Evolutionary conservation across 2,329 filamentous ascomycete genomes (phyloP).

Genomic region (Sordariomycetes sp.): DNA sequence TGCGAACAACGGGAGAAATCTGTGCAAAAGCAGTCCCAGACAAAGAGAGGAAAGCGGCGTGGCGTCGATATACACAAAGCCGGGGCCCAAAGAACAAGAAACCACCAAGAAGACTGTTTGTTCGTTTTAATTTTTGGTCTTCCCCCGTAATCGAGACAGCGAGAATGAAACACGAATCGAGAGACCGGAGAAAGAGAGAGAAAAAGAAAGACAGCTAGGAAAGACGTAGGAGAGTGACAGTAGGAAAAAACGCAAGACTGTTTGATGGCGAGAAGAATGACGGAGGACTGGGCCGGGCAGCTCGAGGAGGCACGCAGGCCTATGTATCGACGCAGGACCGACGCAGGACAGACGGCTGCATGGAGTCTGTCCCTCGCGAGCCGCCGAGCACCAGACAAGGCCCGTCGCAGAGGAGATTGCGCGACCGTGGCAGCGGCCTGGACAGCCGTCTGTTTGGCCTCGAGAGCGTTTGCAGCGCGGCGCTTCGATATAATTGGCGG

Average conservation of each 20-base stretch:
- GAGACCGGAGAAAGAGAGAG: slow-evolving; percentile 8
- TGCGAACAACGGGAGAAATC: too few species aligned
- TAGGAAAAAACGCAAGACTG: too few species aligned
- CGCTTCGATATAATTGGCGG: slow-evolving; percentile 3
- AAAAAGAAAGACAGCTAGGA: slow-evolving; percentile 6
- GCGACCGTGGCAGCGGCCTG: slow-evolving; percentile 1
- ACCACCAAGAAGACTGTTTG: too few species aligned
- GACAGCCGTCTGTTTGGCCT: too few species aligned
- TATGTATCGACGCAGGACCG: background rate
- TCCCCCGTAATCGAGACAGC: background rate
- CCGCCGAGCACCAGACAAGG: slow-evolving; percentile 3
- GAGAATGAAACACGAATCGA: background rate
- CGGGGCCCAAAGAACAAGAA: too few species aligned
- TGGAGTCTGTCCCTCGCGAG: slow-evolving; percentile 1
- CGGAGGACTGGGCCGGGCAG: too few species aligned
- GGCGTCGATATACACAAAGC: too few species aligned
- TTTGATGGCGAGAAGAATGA: too few species aligned
- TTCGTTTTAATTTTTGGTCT: background rate
- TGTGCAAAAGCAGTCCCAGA: too few species aligned
- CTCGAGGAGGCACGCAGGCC: too few species aligned
- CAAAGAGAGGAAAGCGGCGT: too few species aligned
- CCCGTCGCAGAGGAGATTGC: slow-evolving; percentile 4
- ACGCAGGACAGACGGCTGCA: background rate
- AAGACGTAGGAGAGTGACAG: slow-evolving; percentile 1
- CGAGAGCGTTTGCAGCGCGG: too few species aligned